Evolutionary conservation across 2,329 filamentous ascomycete species (phyloP).

Genomic region (Colletotrichum theobromicola): DNA sequence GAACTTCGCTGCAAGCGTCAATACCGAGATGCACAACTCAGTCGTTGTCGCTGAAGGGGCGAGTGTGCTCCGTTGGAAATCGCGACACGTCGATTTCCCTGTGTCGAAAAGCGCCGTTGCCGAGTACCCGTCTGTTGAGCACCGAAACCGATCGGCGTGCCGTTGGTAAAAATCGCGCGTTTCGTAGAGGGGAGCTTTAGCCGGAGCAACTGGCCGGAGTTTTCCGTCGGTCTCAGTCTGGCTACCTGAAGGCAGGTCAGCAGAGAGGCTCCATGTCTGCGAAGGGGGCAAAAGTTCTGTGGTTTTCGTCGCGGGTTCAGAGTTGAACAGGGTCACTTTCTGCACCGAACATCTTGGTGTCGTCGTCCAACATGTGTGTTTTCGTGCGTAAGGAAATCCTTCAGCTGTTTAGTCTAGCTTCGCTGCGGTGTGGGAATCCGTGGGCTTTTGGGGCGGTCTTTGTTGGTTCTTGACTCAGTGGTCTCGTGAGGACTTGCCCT

Average conservation of each 20-base stretch:
- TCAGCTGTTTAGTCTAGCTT: not conserved
- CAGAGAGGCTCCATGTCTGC: not conserved
- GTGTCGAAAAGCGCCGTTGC: not conserved
- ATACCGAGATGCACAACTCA: not conserved
- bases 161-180: not conserved
- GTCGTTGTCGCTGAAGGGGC: not conserved
- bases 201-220: not conserved
- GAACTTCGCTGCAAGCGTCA: not conserved
- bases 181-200: not conserved
- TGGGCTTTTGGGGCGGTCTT: not conserved
- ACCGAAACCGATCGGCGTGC: not conserved
- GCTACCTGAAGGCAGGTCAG: not conserved
- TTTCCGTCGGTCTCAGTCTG: not conserved
- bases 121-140: not conserved
- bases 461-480: not conserved
- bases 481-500: conserved; percentile 7
- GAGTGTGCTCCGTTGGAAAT: not conserved
- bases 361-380: not conserved
- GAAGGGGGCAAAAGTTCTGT: not conserved
- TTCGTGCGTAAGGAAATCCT: not conserved
- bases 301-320: not conserved
- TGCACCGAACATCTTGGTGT: not conserved
- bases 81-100: not conserved
- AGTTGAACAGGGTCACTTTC: not conserved
- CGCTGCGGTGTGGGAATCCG: not conserved